Conservation (phyloP, 202 grass and related monocot genomes). For the Dendrocalamus latiflorus region DNA sequence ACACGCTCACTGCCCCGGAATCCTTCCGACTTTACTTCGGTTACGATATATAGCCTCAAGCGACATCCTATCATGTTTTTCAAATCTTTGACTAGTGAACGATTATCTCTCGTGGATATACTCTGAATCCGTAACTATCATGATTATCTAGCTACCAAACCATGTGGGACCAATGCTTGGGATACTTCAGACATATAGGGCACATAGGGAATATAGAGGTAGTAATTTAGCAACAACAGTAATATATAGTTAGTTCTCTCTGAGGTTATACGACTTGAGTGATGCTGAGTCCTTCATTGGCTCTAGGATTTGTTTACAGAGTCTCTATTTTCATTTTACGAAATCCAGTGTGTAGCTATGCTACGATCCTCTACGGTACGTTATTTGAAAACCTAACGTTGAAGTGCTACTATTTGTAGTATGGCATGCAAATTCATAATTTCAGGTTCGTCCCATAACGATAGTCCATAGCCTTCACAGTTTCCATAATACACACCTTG, state of each 20-base stretch:
- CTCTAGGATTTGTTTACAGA: not conserved
- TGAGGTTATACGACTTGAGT: not conserved
- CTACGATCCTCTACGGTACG: not conserved
- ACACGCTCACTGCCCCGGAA: no score
- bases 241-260: not conserved
- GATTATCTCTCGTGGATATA: not conserved
- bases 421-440: not conserved
- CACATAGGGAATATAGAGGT: not conserved
- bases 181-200: not conserved
- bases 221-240: no score
- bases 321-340: not conserved
- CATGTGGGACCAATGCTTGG: not conserved
- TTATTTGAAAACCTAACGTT: not conserved
- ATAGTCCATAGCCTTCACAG: not conserved
- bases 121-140: not conserved
- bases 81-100: not conserved
- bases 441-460: not conserved
- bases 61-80: not conserved
- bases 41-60: no score
- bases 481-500: not conserved
- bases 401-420: no score
- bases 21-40: no score
- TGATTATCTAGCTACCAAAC: not conserved
- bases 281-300: not conserved
- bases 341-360: not conserved